Conservation (phyloP, 768 basidiomycete genomes). For the Mycena venus region DNA sequence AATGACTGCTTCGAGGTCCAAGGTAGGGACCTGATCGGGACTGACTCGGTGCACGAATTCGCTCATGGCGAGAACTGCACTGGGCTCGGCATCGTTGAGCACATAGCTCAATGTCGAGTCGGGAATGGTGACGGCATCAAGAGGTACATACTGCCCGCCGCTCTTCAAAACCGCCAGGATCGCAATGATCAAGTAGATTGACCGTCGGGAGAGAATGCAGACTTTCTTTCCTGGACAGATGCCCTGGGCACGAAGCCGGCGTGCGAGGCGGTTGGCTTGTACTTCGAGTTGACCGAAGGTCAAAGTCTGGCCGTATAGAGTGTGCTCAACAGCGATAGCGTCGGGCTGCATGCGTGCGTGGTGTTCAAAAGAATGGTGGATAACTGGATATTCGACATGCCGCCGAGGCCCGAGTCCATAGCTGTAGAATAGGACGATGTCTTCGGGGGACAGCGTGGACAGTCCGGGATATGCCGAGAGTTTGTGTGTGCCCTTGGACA, state of each 20-base stretch:
- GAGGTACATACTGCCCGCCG: slow-evolving; percentile 62
- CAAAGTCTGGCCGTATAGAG: slow-evolving; percentile 37
- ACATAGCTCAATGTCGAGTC: slow-evolving; percentile 59
- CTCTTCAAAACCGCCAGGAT: slow-evolving; percentile 62
- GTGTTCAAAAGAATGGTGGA: slow-evolving; percentile 44
- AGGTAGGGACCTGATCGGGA: slow-evolving; percentile 29
- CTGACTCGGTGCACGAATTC: slow-evolving; percentile 44
- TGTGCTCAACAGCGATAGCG: slow-evolving; percentile 43
- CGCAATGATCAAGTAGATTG: slow-evolving; percentile 55
- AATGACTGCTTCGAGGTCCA: slow-evolving; percentile 39
- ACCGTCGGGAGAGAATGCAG: slow-evolving; percentile 61
- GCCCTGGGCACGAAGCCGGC: slow-evolving; percentile 52
- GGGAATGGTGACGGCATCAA: slow-evolving; percentile 62
- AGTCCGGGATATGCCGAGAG: slow-evolving; percentile 29
- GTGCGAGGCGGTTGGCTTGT: slow-evolving; percentile 48
- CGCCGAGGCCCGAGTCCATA: slow-evolving; percentile 39
- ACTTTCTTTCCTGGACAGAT: slow-evolving; percentile 57
- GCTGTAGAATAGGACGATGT: slow-evolving; percentile 40
- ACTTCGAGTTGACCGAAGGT: slow-evolving; percentile 48
- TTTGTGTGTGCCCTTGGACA: slow-evolving; percentile 24
- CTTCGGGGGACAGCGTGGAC: slow-evolving; percentile 34
- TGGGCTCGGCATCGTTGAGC: slow-evolving; percentile 52
- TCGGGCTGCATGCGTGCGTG: slow-evolving; percentile 40
- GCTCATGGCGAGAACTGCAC: slow-evolving; percentile 52
- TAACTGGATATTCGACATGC: slow-evolving; percentile 38